Conservation (phyloP, 2,329 filamentous ascomycete species). For the Pseudogymnoascus pannorum region DNA sequence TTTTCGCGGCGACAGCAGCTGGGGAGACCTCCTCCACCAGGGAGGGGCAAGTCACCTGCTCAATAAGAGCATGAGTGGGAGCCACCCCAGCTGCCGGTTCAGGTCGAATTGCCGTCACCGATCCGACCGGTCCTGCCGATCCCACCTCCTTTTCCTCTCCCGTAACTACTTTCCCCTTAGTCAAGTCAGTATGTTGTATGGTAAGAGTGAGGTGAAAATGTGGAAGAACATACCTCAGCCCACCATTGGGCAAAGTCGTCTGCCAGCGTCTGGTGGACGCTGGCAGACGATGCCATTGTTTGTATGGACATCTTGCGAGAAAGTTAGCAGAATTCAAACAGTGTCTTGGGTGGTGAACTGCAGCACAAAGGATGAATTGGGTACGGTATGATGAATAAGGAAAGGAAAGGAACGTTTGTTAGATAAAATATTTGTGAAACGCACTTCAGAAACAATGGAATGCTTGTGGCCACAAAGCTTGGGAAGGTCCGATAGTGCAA, state of each 20-base stretch:
- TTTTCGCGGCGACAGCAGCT: neutral
- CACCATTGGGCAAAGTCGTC: neutral
- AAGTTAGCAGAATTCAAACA: neutral
- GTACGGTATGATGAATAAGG: too few species aligned
- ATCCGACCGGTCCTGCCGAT: conserved; percentile 33
- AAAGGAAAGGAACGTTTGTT: neutral
- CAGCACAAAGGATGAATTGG: neutral
- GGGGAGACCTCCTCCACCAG: neutral
- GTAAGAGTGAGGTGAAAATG: neutral
- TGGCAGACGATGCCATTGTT: neutral
- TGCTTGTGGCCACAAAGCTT: neutral
- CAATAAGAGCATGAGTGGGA: neutral
- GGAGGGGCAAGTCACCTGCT: neutral
- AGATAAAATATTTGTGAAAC: neutral
- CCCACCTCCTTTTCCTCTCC: conserved; percentile 27
- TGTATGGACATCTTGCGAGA: neutral
- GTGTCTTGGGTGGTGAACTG: neutral
- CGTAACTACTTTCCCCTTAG: neutral
- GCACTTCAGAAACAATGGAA: neutral
- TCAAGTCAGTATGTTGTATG: neutral
- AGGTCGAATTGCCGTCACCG: conserved; percentile 11
- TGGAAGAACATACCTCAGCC: neutral
- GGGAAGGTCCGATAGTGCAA: too few species aligned
- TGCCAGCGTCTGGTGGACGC: neutral
- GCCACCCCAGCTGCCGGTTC: neutral